These are phyloP conservation scores for Lipomyces orientalis DNA, from an alignment of 805 yeast species.

Conservation along the genomic window DNA sequence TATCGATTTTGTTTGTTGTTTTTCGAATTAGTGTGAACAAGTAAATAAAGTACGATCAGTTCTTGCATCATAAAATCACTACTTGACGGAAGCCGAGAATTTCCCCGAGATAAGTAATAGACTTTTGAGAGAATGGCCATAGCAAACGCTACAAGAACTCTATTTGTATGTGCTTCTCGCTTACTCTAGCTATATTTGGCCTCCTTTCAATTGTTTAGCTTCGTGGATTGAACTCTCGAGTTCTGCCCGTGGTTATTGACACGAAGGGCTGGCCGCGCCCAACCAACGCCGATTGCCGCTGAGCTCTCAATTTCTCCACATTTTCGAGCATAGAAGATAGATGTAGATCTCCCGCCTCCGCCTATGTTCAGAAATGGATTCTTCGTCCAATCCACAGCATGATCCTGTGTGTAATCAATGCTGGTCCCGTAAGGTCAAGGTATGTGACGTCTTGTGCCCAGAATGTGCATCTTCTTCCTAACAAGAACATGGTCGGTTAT, in stretches of 20 bases:
- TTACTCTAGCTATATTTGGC: neutral
- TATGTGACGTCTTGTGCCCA: neutral
- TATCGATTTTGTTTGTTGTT: neutral
- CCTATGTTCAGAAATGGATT: neutral
- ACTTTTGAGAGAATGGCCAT: neutral
- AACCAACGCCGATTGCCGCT: no score
- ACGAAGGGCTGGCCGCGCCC: no score
- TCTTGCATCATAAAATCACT: no score
- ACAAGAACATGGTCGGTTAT: neutral
- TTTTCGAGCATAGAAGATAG: no score
- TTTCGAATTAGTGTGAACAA: neutral
- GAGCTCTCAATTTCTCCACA: no score
- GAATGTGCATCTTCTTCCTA: neutral
- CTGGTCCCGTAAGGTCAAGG: constrained; percentile 1
- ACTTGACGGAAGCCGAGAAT: no score
- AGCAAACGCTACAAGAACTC: neutral
- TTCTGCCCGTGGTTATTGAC: no score
- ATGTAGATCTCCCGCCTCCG: no score
- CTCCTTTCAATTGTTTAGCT: neutral
- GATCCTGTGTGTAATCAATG: neutral
- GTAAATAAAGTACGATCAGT: neutral
- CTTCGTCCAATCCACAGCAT: neutral
- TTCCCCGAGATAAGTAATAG: neutral
- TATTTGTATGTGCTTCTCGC: neutral
- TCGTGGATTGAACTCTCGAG: no score